Base-by-base conservation (phyloP, 108 stramenopile species). In the Epipyxis sp. region DNA sequence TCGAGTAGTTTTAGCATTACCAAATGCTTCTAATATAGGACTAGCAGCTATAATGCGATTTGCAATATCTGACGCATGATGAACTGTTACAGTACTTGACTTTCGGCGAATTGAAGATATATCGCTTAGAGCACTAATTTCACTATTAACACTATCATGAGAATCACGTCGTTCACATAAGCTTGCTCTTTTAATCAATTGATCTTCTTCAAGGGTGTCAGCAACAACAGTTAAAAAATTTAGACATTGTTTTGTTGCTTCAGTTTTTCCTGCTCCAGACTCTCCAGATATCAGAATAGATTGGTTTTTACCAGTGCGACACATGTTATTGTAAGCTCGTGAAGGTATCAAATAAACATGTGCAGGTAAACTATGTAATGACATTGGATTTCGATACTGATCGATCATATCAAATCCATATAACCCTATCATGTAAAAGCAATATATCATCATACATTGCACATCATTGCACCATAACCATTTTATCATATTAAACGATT, bases 231-330 rank as follows among this genome's bases (percentile, higher is more conserved):
- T 74, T 13, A 74, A 42, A 39, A 54, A 74, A 42, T 10, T 42
- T 42, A 74, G 34, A 74, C 71, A 74, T 39, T 74, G 71, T 42
- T 74, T 74, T 6, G 71, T 37, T 3, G 71, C 71, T 25, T 74
- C 71, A 10, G 71, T 74, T 25, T 74, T 72, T 40, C 68, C 83
- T 57, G 83, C 83, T 13, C 83, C 85, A 0, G 85, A 85, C 45
- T 85, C 85, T 13, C 85, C 85, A 25, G 79, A 80, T 2, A 85
- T 83, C 0, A 85, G 81, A 34, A 85, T 84, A 37, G 80, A 78
- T 59, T 84, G 83, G 40, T 74, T 32, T 42, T 74, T 37, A 39
- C 71, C 71, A 3, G 50, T 42, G 27, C 41, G 16, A 39, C 71
- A 74, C 71, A 74, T 74, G 29, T 46, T 42, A 29, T 20, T 16